Base-by-base conservation (phyloP, 2,329 filamentous ascomycete species). In the Mycosphaerella sp. region DNA sequence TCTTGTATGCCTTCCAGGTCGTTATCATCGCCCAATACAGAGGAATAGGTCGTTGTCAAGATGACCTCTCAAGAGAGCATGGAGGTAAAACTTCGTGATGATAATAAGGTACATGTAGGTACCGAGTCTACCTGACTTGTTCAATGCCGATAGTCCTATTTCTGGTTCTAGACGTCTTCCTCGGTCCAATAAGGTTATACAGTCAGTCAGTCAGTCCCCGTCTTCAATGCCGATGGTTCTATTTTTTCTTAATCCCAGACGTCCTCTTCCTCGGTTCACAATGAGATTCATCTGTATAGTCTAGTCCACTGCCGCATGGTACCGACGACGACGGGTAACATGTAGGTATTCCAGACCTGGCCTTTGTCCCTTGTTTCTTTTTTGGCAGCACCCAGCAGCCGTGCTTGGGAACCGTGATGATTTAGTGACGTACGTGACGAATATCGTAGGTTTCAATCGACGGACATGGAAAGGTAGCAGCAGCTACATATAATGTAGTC, bases 1-100 rank as follows among this genome's bases (percentile, higher is more conserved):
- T 66, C 63, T 23, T 60, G 50, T 2, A 67, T 61, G 3, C 67
- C 50, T 1, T 83, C 85, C 34, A 74, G 66, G 50, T 88, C 87
- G 60, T 95, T 87, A 74, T 89, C 95, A 66, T 87, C 85, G 21
- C 4, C 88, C 86, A 1, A 87, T 88, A 56, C 85, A 87, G 14
- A 95, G 79, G 68, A 88, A 95, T 2, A 95, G 78, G 71, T 95
- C 95, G 70, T 95, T 90, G 66, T 95, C 90, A 21, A 21, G 55
- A 95, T 83, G 58, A 95, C 91, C 54, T 87, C 2, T 21, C 21
- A 21, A 21, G 21, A 21, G 21, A 21, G 21, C 21, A 21, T 21
- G 21, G 21, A 3, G 2, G 21, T 4, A 21, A 21, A 21, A 21
- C 2, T 21, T 21, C 21, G 21, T 21, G 3, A 21, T 21, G 21